Base-by-base conservation (phyloP, 768 basidiomycete species). In the Calvatia gigantea region DNA sequence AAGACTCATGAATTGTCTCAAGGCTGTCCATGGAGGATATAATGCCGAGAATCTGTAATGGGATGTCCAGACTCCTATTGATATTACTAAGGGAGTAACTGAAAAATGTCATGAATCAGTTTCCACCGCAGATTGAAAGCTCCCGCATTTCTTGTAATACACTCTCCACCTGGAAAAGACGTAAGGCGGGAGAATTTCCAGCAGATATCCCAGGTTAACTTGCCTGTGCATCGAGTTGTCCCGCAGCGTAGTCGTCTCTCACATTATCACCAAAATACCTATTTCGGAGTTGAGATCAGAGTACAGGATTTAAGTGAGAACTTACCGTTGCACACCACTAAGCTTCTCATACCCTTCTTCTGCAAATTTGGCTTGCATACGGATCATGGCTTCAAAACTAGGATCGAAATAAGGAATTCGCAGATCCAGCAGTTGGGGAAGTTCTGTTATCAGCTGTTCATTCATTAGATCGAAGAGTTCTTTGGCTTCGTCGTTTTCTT, bases 391-490 rank as follows among this genome's bases (percentile, higher is more conserved):
- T 73, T 98, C 97, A 68, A 98, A 98, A 62, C 91, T 94, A 4
- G 97, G 97, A 69, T 98, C 97, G 60, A 98, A 95, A 78, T 92
- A 99, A 0, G 97, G 97, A 23, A 99, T 90, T 35, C 97, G 91
- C 17, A 98, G 84, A 65, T 98, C 95, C 47, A 98, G 82, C 38
- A 99, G 75, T 62, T 95, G 86, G 0, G 97, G 97, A 14, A 99
- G 78, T 64, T 98, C 97, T 25, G 78, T 72, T 61, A 96, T 88
- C 64, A 98, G 84, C 63, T 98, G 94, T 37, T 90, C 85, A 67
- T 99, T 98, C 61, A 99, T 79, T 65, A 92, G 72, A 57, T 96
- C 90, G 68, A 95, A 99, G 49, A 97, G 84, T 69, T 96, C 95
- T 65, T 94, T 91, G 23, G 91, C 80, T 58, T 98, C 94, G 64